A percentile compares a stretch with the other conserved stretches of the same genome.
phyloP scores from a whole-genome alignment of 192 early-diverging fungal species.

The Linnemannia zychae region DNA sequence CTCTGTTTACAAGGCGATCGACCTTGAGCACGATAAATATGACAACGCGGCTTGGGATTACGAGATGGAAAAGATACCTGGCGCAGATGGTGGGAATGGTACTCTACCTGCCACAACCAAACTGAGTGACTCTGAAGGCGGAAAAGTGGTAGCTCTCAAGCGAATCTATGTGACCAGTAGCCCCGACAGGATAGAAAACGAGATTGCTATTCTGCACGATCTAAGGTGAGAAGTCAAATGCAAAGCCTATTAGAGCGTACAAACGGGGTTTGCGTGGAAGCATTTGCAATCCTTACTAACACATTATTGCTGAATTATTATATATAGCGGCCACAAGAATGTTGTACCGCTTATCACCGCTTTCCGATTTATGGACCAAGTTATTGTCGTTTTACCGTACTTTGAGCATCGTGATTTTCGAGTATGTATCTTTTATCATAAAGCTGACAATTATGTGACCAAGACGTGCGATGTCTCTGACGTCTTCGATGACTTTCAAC shows the following conservation, averaged over 20 bases:
- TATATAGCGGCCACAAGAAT: conserved; percentile 71
- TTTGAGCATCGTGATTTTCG: conserved; percentile 88
- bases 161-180: conserved; percentile 88
- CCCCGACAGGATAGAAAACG: conserved; percentile 83
- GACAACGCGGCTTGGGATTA: conserved; percentile 79
- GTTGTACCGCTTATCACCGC: conserved; percentile 86
- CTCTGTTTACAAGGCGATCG: conserved; percentile 92
- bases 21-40: conserved; percentile 78
- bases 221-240: conserved; percentile 70
- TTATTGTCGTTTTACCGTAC: conserved; percentile 87
- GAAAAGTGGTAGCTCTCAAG: conserved; percentile 84
- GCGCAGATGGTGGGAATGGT: conserved; percentile 4
- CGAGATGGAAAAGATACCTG: conserved; percentile 43
- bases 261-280: too few relatives aligned
- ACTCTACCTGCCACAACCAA: background rate
- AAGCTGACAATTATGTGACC: too few relatives aligned
- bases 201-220: conserved; percentile 81
- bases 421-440: conserved; percentile 45
- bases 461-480: background rate
- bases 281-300: conserved; percentile 6
- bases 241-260: background rate
- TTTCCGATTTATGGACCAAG: conserved; percentile 83
- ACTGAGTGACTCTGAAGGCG: conserved; percentile 15
- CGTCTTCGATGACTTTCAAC: background rate
- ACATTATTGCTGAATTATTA: background rate